A percentile compares a stretch with the other conserved stretches of the same genome.
phyloP scores from a whole-genome alignment of 179 eudicot genomes.

The Pouteria campechiana region DNA sequence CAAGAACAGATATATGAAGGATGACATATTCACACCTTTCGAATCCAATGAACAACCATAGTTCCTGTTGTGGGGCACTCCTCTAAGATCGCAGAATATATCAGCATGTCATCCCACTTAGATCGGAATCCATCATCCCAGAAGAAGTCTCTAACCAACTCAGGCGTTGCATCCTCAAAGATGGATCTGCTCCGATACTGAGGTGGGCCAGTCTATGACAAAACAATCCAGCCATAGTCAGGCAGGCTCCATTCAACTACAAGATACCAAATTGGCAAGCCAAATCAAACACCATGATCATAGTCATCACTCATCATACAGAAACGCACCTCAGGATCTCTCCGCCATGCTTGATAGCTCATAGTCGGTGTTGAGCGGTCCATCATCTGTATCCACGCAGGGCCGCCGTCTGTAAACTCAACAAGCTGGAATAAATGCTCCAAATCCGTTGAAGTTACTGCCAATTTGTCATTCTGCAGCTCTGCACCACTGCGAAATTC shows the following conservation, averaged over 20 bases:
- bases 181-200: conserved; percentile 41
- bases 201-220: conserved; percentile 45
- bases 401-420: conserved; percentile 54
- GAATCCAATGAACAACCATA: conserved; percentile 45
- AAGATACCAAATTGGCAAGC: neutral
- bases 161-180: conserved; percentile 42
- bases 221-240: conserved; percentile 6
- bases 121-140: conserved; percentile 47
- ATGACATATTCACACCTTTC: conserved; percentile 25
- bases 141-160: conserved; percentile 39
- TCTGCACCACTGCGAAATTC: conserved; percentile 16
- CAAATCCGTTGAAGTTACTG: conserved; percentile 35
- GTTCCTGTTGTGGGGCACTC: conserved; percentile 31
- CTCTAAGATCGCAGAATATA: conserved; percentile 28
- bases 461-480: conserved; percentile 5
- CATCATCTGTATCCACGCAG: conserved; percentile 63
- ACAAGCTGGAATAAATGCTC: conserved; percentile 34
- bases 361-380: conserved; percentile 36
- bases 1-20: neutral
- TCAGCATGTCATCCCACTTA: conserved; percentile 53
- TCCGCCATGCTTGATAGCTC: conserved; percentile 60
- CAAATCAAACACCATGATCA: too few relatives aligned
- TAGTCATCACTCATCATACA: neutral
- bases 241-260: too few relatives aligned
- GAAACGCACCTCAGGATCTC: conserved; percentile 42